Evolutionary conservation across 2,329 filamentous ascomycete genomes (phyloP).

Genomic region (Stemphylium lycopersici): DNA sequence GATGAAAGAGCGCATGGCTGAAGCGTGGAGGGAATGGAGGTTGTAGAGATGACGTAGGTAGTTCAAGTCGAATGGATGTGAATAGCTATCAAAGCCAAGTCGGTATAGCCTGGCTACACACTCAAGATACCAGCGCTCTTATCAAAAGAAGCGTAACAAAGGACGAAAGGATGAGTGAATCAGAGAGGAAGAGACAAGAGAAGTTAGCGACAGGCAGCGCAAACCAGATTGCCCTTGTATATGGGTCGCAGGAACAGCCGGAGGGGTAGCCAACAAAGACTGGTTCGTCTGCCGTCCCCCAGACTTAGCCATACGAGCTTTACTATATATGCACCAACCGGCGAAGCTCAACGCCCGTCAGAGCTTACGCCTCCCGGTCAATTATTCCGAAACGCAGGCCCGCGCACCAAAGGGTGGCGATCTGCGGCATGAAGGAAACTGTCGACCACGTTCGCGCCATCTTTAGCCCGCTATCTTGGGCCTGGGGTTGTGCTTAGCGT

Average conservation of each 20-base stretch:
- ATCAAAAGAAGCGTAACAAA: constrained; percentile 20
- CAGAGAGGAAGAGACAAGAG: constrained; percentile 20
- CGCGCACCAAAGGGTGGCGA: constrained; percentile 32
- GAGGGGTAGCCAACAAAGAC: constrained; percentile 14
- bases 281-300: constrained; percentile 17
- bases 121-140: constrained; percentile 21
- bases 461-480: constrained; percentile 21
- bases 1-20: constrained; percentile 36
- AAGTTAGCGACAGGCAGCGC: constrained; percentile 4
- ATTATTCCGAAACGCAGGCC: constrained; percentile 35
- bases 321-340: constrained; percentile 28
- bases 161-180: constrained; percentile 1
- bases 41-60: background rate
- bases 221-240: constrained; percentile 12
- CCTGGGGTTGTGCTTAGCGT: constrained; percentile 3
- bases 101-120: constrained; percentile 3
- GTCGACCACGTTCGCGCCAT: constrained; percentile 22
- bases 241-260: constrained; percentile 19
- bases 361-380: constrained; percentile 12
- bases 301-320: constrained; percentile 17
- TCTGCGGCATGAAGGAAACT: constrained; percentile 43
- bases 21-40: background rate
- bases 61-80: background rate
- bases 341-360: constrained; percentile 5
- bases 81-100: constrained; percentile 13